Evolutionary conservation across 495 filamentous ascomycete genomes (phyloP).

Genomic region (Jackrogersella minutella): DNA sequence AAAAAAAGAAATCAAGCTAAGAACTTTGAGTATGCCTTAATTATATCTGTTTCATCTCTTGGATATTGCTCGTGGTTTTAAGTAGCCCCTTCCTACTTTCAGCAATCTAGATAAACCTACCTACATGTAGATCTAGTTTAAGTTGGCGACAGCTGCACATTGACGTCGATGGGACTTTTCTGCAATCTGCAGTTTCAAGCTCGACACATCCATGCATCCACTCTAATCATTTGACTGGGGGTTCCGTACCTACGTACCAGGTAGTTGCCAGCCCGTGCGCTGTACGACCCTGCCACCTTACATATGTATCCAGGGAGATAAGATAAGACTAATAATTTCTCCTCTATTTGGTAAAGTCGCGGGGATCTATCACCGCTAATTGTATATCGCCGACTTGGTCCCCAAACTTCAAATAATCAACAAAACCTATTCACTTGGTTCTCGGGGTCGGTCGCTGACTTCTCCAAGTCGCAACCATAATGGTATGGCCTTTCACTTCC

Average conservation of each 20-base stretch:
- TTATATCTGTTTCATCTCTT: neutral
- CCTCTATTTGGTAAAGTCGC: slow-evolving; percentile 25
- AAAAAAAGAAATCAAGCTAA: too few relatives aligned
- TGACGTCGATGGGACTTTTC: slow-evolving; percentile 33
- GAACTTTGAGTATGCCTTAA: too few relatives aligned
- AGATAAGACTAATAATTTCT: slow-evolving; percentile 26
- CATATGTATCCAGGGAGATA: slow-evolving; percentile 19
- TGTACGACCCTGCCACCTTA: too few relatives aligned
- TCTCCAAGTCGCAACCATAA: slow-evolving; percentile 20
- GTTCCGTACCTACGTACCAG: neutral
- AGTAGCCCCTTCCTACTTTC: slow-evolving; percentile 5
- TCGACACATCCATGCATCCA: slow-evolving; percentile 2
- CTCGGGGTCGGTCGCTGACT: slow-evolving; percentile 9
- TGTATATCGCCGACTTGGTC: neutral
- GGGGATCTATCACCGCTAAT: slow-evolving; percentile 8
- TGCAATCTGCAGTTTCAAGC: slow-evolving; percentile 14
- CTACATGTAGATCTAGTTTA: neutral
- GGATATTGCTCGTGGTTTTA: neutral
- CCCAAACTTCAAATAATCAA: slow-evolving; percentile 8
- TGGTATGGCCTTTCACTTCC: slow-evolving; percentile 41
- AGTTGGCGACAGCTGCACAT: slow-evolving; percentile 16
- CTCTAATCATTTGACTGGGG: neutral
- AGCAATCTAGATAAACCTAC: neutral
- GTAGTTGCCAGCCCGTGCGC: too few relatives aligned
- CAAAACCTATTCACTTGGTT: neutral